A percentile compares a stretch with the other conserved stretches of the same genome.
Conservation (phyloP, 345 rosid species). For the Adansonia digitata region DNA sequence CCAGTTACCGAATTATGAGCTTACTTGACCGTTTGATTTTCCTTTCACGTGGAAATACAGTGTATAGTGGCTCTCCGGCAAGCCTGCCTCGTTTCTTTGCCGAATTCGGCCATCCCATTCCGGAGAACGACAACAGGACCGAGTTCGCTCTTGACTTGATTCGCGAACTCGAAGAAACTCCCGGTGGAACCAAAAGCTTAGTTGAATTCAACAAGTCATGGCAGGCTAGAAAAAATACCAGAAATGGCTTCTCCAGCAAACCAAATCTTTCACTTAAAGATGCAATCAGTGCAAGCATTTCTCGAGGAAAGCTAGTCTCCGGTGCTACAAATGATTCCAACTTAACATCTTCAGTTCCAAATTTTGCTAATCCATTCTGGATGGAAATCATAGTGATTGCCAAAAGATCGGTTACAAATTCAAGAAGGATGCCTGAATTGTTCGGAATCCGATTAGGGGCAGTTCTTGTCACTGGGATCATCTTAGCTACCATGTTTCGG, state of each 20-base stretch:
- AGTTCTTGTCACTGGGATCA: conserved; percentile 73
- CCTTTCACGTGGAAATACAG: conserved; percentile 75
- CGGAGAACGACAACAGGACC: conserved; percentile 74
- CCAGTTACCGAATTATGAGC: conserved; percentile 78
- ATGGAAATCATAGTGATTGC: conserved; percentile 72
- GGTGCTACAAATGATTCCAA: conserved; percentile 42
- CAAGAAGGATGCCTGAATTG: conserved; percentile 77
- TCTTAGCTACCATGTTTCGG: conserved; percentile 79
- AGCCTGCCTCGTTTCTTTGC: conserved; percentile 56
- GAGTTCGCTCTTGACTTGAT: conserved; percentile 87
- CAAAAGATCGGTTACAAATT: conserved; percentile 58
- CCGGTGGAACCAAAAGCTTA: conserved; percentile 55
- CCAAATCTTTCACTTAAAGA: conserved; percentile 53
- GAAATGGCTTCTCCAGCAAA: conserved; percentile 12
- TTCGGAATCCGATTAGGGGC: conserved; percentile 75
- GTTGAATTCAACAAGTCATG: conserved; percentile 78
- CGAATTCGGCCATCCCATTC: conserved; percentile 79
- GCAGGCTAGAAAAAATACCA: conserved; percentile 29
- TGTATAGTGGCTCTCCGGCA: conserved; percentile 61
- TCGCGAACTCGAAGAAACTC: conserved; percentile 73
- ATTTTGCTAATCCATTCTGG: conserved; percentile 82
- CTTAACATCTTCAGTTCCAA: conserved; percentile 49
- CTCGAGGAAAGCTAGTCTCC: conserved; percentile 77
- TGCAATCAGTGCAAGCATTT: conserved; percentile 71
- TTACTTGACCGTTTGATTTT: conserved; percentile 70